These are phyloP conservation scores for Coniochaeta sp. DNA, from an alignment of 2,329 filamentous ascomycete species.

Conservation along the genomic window DNA sequence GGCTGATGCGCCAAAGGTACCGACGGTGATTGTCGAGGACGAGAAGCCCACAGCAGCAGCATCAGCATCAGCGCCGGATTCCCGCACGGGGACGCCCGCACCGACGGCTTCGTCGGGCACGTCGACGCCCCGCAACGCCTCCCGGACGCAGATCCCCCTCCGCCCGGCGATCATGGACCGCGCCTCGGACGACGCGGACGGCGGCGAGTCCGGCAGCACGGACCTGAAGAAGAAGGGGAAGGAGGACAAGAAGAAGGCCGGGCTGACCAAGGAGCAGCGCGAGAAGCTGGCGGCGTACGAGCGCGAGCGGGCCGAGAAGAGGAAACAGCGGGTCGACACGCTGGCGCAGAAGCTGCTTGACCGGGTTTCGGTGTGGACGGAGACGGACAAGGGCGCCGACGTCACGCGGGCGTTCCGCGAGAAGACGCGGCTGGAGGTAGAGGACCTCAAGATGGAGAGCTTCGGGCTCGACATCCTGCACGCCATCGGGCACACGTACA, in stretches of 20 bases:
- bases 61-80: conserved; percentile 14
- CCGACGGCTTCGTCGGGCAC: conserved; percentile 29
- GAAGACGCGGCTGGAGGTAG: conserved; percentile 89
- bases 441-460: conserved; percentile 98
- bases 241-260: conserved; percentile 71
- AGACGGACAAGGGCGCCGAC: conserved; percentile 83
- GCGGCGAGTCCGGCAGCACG: too few relatives aligned
- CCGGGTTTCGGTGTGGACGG: conserved; percentile 89
- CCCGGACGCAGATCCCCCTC: conserved; percentile 55
- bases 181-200: conserved; percentile 67
- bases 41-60: conserved; percentile 21
- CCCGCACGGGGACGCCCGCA: conserved; percentile 32
- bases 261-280: conserved; percentile 82
- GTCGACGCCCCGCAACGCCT: conserved; percentile 25
- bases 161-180: conserved; percentile 85
- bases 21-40: conserved; percentile 32
- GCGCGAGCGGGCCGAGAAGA: conserved; percentile 71
- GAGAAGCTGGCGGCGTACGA: conserved; percentile 89
- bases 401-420: conserved; percentile 87
- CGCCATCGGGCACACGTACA: conserved; percentile 86
- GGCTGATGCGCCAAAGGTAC: conserved; percentile 9
- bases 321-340: conserved; percentile 79
- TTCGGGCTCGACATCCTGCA: conserved; percentile 96
- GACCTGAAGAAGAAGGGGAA: conserved; percentile 64
- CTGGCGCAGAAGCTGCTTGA: conserved; percentile 81